These are phyloP conservation scores for Gentiana macrophylla DNA, from an alignment of 257 asterid genomes.

Conservation along the genomic window DNA sequence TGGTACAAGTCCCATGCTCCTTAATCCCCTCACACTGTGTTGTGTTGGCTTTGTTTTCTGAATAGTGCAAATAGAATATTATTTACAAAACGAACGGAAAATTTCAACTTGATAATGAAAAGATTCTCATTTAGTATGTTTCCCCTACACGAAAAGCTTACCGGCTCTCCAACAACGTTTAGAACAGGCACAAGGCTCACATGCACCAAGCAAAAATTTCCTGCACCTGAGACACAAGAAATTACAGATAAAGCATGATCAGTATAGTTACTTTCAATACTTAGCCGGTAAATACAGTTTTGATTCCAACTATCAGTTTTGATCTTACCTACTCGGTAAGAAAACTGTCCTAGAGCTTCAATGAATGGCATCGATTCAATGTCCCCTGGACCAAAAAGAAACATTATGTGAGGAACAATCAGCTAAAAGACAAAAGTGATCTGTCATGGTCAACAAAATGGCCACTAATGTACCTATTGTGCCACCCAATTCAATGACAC, in stretches of 20 bases:
- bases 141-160: slow-evolving; percentile 10
- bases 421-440: not conserved
- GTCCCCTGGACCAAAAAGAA: slow-evolving; percentile 50
- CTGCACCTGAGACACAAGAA: slow-evolving; percentile 50
- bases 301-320: slow-evolving; percentile 1
- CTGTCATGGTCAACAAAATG: slow-evolving; percentile 2
- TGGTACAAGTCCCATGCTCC: slow-evolving; percentile 83
- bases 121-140: not conserved
- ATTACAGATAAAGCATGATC: slow-evolving; percentile 4
- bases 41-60: slow-evolving; percentile 99
- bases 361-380: slow-evolving; percentile 93
- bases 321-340: slow-evolving; percentile 77
- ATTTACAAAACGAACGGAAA: not conserved
- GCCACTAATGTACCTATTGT: slow-evolving; percentile 20
- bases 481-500: slow-evolving; percentile 52
- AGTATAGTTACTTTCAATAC: not conserved
- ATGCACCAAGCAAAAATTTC: slow-evolving; percentile 84
- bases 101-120: not conserved
- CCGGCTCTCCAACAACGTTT: slow-evolving; percentile 94
- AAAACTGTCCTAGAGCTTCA: slow-evolving; percentile 91
- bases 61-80: slow-evolving; percentile 11
- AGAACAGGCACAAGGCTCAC: slow-evolving; percentile 94
- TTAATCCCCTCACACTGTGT: slow-evolving; percentile 84
- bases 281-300: not conserved
- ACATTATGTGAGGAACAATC: not conserved